Evolutionary conservation across 306 rosid species (phyloP), one percentile per base, ranked within the genome.

Genomic region (Coriaria nepalensis): DNA sequence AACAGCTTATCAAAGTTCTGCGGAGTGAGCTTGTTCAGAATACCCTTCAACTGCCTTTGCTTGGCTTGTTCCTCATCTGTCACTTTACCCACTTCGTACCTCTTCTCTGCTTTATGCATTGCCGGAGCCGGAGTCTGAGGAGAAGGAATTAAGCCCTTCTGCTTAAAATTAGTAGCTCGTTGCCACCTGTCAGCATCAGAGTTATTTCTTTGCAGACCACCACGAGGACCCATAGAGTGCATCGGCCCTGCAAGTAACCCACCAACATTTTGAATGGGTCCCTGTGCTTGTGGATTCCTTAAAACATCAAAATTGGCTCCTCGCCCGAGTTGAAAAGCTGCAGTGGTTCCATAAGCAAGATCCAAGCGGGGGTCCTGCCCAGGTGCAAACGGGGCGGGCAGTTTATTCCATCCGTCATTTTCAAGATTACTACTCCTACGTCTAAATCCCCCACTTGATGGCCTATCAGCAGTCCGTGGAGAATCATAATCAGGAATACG

Each of bases 101-200:
- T 92, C 60, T 62, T 92, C 73, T 86, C 87, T 47, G 99, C 95
- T 69, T 48, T 86, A 71, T 92, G 99, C 96, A 92, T 92, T 55
- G 64, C 53, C 70, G 73, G 87, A 46, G 78, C 57, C 36, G 93
- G 96, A 52, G 94, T 64, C 34, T 73, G 83, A 43, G 90, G 96
- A 53, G 86, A 92, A 65, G 93, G 93, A 77, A 92, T 75, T 56
- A 82, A 86, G 59, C 96, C 96, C 79, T 67, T 92, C 4, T 74
- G 84, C 67, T 73, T 94, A 68, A 72, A 75, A 70, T 67, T 73
- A 10, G 81, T 9, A 66, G 81, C 49, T 35, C 93, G 78, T 62
- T 82, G 93, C 99, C 99, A 82, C 77, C 80, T 73, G 49, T 92
- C 96, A 56, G 86, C 79, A 56, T 86, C 96, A 63, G 75, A 62